Evolutionary conservation across 192 early-diverging fungal genomes (phyloP).

Genomic region (Diversispora epigaea): DNA sequence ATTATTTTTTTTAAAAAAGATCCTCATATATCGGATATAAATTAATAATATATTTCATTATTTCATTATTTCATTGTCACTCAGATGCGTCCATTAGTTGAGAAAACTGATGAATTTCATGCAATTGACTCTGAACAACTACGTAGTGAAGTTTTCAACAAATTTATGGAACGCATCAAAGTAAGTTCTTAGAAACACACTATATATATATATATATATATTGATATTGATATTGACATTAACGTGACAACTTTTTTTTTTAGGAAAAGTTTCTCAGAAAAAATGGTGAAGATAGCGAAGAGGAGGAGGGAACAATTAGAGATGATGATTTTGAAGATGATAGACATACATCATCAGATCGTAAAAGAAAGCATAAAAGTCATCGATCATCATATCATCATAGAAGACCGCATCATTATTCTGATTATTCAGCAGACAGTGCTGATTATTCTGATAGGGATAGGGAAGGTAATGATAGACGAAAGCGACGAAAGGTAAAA

Average conservation of each 20-base stretch:
- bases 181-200: conserved; percentile 36
- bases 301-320: conserved; percentile 62
- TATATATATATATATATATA: background rate
- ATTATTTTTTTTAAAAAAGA: background rate
- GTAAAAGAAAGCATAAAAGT: conserved; percentile 30
- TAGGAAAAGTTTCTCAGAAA: conserved; percentile 47
- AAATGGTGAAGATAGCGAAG: conserved; percentile 59
- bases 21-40: conserved; percentile 8
- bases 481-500: conserved; percentile 38
- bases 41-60: background rate
- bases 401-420: conserved; percentile 28
- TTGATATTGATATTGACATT: conserved; percentile 1
- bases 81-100: conserved; percentile 45
- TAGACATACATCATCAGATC: conserved; percentile 16
- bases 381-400: conserved; percentile 26
- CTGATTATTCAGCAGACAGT: conserved; percentile 33
- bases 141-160: conserved; percentile 73
- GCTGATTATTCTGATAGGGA: conserved; percentile 37
- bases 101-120: conserved; percentile 59
- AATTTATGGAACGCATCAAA: conserved; percentile 62
- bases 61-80: too few relatives aligned
- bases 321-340: conserved; percentile 51
- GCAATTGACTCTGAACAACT: conserved; percentile 65
- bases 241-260: background rate
- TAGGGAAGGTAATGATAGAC: conserved; percentile 33